Percentiles rank a stretch among this genome's conserved stretches.
Evolutionary conservation across 768 basidiomycete genomes (phyloP).

Genomic region (Hydnum rufescens): DNA sequence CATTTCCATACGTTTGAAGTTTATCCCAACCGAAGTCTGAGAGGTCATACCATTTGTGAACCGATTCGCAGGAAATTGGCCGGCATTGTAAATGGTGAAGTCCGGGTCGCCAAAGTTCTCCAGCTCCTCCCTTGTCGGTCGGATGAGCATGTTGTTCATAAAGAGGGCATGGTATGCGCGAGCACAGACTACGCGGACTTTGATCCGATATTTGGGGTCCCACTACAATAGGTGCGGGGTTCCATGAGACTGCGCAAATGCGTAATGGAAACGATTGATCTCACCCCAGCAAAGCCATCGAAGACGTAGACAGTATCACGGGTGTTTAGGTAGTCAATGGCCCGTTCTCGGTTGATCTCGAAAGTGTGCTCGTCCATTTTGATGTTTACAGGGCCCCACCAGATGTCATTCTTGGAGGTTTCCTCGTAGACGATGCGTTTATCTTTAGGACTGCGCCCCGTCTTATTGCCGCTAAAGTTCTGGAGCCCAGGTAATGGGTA

Average conservation of each 20-base stretch:
- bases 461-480: slow-evolving; percentile 99
- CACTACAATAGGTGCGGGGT: slow-evolving; percentile 21
- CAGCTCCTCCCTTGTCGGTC: slow-evolving; percentile 87
- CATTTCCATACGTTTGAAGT: slow-evolving; percentile 99
- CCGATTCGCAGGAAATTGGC: slow-evolving; percentile 98
- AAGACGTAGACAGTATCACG: slow-evolving; percentile 97
- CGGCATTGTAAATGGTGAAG: slow-evolving; percentile 99
- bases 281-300: slow-evolving; percentile 73
- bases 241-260: background rate
- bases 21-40: slow-evolving; percentile 73
- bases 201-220: slow-evolving; percentile 98
- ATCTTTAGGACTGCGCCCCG: slow-evolving; percentile 92
- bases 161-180: slow-evolving; percentile 97
- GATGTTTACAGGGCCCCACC: slow-evolving; percentile 99
- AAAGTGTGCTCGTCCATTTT: slow-evolving; percentile 99
- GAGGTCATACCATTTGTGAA: slow-evolving; percentile 36
- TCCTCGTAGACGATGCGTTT: slow-evolving; percentile 99
- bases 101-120: slow-evolving; percentile 92
- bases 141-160: slow-evolving; percentile 99
- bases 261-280: slow-evolving; percentile 1
- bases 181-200: slow-evolving; percentile 97
- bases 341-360: slow-evolving; percentile 96
- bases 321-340: slow-evolving; percentile 97
- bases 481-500: background rate
- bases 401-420: slow-evolving; percentile 87